These are phyloP conservation scores for Neurospora sp. DNA, from an alignment of 495 filamentous ascomycete genomes.

Conservation along the genomic window DNA sequence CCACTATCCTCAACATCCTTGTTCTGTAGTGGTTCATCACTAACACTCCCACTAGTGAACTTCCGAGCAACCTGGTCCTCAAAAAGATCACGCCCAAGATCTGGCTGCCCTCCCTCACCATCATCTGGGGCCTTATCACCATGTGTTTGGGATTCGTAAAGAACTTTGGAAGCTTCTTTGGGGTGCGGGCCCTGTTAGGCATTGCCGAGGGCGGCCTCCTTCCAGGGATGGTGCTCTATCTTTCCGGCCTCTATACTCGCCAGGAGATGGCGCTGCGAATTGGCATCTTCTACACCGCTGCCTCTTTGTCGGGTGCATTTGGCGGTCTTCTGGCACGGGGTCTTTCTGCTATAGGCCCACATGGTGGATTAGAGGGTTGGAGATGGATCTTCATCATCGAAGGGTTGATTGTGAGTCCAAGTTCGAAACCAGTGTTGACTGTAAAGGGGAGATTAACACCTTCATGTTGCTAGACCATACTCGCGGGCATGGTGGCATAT, in stretches of 20 bases:
- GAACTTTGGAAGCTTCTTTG: conserved; percentile 64
- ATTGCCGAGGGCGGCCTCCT: conserved; percentile 41
- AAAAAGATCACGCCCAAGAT: conserved; percentile 57
- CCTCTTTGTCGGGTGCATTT: conserved; percentile 47
- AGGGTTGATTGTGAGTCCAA: conserved; percentile 35
- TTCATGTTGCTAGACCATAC: conserved; percentile 34
- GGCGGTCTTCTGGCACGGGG: conserved; percentile 39
- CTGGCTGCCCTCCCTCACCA: conserved; percentile 47
- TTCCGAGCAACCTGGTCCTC: conserved; percentile 74
- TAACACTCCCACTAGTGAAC: conserved; percentile 43
- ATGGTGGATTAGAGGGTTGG: conserved; percentile 34
- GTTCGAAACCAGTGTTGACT: neutral
- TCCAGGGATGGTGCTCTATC: conserved; percentile 41
- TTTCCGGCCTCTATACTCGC: conserved; percentile 37
- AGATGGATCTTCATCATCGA: conserved; percentile 46
- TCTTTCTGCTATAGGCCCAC: conserved; percentile 27
- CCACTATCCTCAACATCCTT: neutral
- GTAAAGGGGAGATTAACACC: neutral
- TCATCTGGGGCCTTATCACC: conserved; percentile 44
- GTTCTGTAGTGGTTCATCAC: neutral
- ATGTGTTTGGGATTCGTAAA: conserved; percentile 69
- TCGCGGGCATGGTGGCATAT: conserved; percentile 45
- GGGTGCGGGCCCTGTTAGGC: conserved; percentile 69
- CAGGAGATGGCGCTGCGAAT: conserved; percentile 43
- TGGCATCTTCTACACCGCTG: conserved; percentile 44